Evolutionary conservation across 257 asterid genomes (phyloP).

Genomic region (Ehretia macrophylla): DNA sequence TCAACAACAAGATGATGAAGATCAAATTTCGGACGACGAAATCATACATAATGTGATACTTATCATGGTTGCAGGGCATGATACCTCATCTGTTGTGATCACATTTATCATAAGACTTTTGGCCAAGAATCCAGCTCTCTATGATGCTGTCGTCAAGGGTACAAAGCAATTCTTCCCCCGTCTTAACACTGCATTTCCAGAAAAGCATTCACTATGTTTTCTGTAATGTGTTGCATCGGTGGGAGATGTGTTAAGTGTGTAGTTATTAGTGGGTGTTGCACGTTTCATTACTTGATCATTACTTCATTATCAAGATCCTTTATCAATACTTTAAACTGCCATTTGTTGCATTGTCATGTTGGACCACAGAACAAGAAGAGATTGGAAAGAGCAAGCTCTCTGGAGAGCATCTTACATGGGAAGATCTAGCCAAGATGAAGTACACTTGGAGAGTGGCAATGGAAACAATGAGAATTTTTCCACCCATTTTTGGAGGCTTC

Average conservation of each 20-base stretch:
- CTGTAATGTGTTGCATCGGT: not conserved
- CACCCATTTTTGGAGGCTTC: constrained; percentile 71
- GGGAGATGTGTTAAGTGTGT: too few species aligned
- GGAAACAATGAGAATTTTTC: constrained; percentile 58
- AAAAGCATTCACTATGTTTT: not conserved
- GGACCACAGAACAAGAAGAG: constrained; percentile 58
- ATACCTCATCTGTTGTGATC: constrained; percentile 57
- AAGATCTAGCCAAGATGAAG: constrained; percentile 67
- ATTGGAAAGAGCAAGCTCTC: constrained; percentile 33
- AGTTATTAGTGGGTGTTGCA: not conserved
- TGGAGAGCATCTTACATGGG: constrained; percentile 52
- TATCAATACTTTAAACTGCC: not conserved
- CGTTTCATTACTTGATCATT: not conserved
- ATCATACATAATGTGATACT: constrained; percentile 56
- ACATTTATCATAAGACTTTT: constrained; percentile 51
- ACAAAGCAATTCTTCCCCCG: not conserved
- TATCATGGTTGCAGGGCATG: constrained; percentile 66
- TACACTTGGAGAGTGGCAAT: constrained; percentile 71
- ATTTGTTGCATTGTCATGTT: not conserved
- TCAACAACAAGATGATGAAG: constrained; percentile 27
- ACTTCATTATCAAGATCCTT: not conserved
- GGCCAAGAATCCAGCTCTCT: constrained; percentile 38
- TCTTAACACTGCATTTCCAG: not conserved
- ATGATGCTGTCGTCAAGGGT: constrained; percentile 61
- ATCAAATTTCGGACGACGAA: constrained; percentile 51